phyloP scores from a whole-genome alignment of 164 flowering plant species.

The Vitis rupestris region DNA sequence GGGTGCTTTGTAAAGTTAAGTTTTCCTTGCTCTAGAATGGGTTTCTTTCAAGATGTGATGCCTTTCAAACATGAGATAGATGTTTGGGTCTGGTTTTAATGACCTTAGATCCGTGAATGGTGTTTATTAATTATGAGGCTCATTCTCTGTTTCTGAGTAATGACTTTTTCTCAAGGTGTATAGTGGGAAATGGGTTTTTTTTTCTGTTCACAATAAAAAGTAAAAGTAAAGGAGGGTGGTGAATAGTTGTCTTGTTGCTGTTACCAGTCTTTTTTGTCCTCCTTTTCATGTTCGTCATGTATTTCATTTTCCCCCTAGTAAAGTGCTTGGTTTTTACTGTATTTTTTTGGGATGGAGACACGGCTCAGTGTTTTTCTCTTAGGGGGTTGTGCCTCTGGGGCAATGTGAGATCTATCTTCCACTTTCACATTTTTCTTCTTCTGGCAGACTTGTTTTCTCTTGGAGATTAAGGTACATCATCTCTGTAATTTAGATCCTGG shows the following conservation, averaged over 20 bases:
- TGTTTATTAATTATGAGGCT: background rate
- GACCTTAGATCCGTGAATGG: slow-evolving; percentile 16
- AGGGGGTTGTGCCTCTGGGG: slow-evolving; percentile 16
- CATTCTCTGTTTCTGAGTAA: background rate
- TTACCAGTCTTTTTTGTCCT: slow-evolving; percentile 9
- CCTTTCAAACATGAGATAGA: background rate
- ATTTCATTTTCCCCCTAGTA: background rate
- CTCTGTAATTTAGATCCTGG: background rate
- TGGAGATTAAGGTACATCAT: no score
- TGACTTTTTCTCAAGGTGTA: slow-evolving; percentile 5
- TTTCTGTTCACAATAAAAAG: background rate
- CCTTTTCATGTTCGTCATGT: slow-evolving; percentile 7
- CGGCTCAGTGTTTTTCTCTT: slow-evolving; percentile 4
- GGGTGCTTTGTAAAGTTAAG: background rate
- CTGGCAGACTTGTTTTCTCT: no score
- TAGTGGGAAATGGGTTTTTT: background rate
- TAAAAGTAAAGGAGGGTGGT: slow-evolving; percentile 1
- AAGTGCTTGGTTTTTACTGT: slow-evolving; percentile 6
- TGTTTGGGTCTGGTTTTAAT: background rate
- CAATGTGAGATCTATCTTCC: background rate
- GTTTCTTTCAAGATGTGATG: background rate
- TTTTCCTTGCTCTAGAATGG: background rate
- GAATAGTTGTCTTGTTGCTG: slow-evolving; percentile 3
- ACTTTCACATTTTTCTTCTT: background rate
- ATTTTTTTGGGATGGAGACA: slow-evolving; percentile 6